Evolutionary conservation across 2,329 filamentous ascomycete species (phyloP).

Genomic region (Sphaerulina populicola): DNA sequence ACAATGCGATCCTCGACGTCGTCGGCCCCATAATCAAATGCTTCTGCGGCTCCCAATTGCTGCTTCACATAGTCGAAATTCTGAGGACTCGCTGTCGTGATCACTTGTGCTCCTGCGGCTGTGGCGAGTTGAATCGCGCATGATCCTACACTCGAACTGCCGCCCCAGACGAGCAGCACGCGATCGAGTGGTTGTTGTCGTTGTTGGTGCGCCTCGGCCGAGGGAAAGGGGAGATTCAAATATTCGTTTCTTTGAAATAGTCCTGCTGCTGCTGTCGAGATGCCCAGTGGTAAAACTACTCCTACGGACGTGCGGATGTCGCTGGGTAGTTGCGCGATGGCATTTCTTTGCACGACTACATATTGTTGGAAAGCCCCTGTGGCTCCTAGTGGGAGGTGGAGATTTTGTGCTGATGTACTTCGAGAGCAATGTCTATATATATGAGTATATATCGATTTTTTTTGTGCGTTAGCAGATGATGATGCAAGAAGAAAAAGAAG

Average conservation of each 20-base stretch:
- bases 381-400: slow-evolving; percentile 12
- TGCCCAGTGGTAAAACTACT: slow-evolving; percentile 38
- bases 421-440: slow-evolving; percentile 15
- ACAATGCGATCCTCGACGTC: slow-evolving; percentile 26
- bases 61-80: slow-evolving; percentile 40
- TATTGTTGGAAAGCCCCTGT: slow-evolving; percentile 31
- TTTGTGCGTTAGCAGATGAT: too few relatives aligned
- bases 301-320: slow-evolving; percentile 34
- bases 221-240: slow-evolving; percentile 22
- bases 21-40: slow-evolving; percentile 42
- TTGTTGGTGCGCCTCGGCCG: too few relatives aligned
- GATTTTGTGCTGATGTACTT: slow-evolving; percentile 1
- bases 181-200: slow-evolving; percentile 17
- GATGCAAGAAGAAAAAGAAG: too few relatives aligned
- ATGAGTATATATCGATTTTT: not conserved
- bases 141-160: slow-evolving; percentile 46
- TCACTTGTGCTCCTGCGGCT: slow-evolving; percentile 39
- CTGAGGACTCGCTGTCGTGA: slow-evolving; percentile 31
- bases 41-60: slow-evolving; percentile 40
- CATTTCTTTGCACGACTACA: slow-evolving; percentile 27
- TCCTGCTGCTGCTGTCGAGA: slow-evolving; percentile 37
- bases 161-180: slow-evolving; percentile 47
- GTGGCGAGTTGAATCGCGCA: slow-evolving; percentile 45
- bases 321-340: slow-evolving; percentile 36
- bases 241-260: slow-evolving; percentile 26